Conservation (phyloP, 371 early-diverging fungal species). For the Neoconidiobolus thromboides region DNA sequence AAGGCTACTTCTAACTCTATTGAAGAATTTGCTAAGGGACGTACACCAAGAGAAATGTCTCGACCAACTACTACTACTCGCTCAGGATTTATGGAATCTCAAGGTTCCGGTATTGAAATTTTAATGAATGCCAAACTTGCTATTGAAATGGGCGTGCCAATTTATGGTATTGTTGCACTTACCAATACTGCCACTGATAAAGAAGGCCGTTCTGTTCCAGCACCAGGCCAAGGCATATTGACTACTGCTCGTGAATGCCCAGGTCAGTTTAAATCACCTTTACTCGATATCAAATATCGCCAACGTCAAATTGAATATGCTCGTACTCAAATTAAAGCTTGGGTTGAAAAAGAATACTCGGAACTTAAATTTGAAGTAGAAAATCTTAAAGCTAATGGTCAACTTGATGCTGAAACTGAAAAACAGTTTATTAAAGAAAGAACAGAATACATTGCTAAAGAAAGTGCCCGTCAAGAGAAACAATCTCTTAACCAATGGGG, state of each 20-base stretch:
- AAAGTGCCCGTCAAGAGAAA: conserved; percentile 69
- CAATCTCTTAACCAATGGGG: conserved; percentile 64
- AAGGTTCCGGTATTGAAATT: conserved; percentile 80
- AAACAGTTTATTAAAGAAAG: conserved; percentile 51
- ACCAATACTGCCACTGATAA: conserved; percentile 92
- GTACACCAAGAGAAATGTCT: conserved; percentile 79
- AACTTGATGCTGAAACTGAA: conserved; percentile 31
- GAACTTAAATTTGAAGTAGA: conserved; percentile 50
- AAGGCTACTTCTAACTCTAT: conserved; percentile 79
- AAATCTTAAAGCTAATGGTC: conserved; percentile 38
- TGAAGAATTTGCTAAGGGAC: conserved; percentile 69
- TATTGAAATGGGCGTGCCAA: conserved; percentile 85
- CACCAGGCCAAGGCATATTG: conserved; percentile 88
- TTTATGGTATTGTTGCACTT: conserved; percentile 81
- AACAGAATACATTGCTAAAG: conserved; percentile 63
- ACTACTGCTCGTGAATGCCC: conserved; percentile 76
- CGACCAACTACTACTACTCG: conserved; percentile 81
- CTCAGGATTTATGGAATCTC: conserved; percentile 87
- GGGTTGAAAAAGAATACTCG: conserved; percentile 70
- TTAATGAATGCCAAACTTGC: conserved; percentile 82
- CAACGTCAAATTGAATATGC: conserved; percentile 59
- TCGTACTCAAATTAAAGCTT: conserved; percentile 62
- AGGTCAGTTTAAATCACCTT: conserved; percentile 42
- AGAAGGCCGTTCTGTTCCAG: conserved; percentile 88
- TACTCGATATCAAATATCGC: conserved; percentile 81